Percentiles rank a stretch among this genome's conserved stretches.
These are phyloP conservation scores for Rubus idaeus DNA, from an alignment of 306 rosid species.

Conservation along the genomic window DNA sequence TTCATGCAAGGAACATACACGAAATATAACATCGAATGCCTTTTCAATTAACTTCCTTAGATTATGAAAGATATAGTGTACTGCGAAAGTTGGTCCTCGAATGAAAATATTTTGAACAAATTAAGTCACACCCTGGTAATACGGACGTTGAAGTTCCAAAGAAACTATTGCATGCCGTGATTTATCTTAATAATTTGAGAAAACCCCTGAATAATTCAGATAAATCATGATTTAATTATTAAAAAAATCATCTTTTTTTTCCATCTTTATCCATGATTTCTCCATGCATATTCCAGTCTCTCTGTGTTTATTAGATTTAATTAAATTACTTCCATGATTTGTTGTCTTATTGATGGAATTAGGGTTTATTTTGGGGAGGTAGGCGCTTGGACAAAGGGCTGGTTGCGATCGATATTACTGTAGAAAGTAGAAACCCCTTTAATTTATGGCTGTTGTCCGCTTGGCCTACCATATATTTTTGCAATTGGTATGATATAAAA, in stretches of 20 bases:
- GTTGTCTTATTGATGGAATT: neutral
- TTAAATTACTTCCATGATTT: too few species aligned
- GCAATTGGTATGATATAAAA: slow-evolving; percentile 15
- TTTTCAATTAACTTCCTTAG: neutral
- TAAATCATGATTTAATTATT: too few species aligned
- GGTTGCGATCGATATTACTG: neutral
- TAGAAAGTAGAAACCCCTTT: neutral
- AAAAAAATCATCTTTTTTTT: too few species aligned
- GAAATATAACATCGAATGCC: neutral
- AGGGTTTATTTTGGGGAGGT: neutral
- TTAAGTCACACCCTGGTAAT: too few species aligned
- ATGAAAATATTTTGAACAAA: too few species aligned
- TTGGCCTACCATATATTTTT: neutral
- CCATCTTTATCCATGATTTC: neutral
- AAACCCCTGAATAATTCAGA: too few species aligned
- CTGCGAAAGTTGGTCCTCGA: neutral
- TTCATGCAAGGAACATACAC: neutral
- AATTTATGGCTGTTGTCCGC: slow-evolving; percentile 1
- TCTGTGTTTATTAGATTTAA: too few species aligned
- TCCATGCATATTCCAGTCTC: neutral
- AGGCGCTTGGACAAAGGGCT: slow-evolving; percentile 4
- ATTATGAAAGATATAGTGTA: neutral
- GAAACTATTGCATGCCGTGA: too few species aligned
- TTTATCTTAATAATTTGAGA: too few species aligned
- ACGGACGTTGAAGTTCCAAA: too few species aligned